Base-by-base conservation (phyloP, 495 filamentous ascomycete species). In the Aspergillus bertholletiae region DNA sequence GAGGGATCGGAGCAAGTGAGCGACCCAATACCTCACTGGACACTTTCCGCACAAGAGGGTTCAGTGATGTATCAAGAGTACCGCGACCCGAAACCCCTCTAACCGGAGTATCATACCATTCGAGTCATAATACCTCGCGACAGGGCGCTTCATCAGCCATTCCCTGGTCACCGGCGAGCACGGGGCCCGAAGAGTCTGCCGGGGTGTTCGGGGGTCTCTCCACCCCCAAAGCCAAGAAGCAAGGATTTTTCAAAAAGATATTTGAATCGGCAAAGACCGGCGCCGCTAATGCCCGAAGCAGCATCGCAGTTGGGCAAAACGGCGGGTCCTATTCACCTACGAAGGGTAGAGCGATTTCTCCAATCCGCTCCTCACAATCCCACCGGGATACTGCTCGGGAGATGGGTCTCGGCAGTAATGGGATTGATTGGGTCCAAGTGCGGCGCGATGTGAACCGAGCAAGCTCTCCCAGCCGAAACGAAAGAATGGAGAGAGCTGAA, bases 231-330 rank as follows among this genome's bases (percentile, higher is more conserved):
- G 77, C 85, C 5, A 96, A 93, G 69, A 97, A 94, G 72, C 85
- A 84, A 37, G 93, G 93, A 20, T 96, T 99, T 65, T 90, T 99
- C 71, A 96, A 94, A 72, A 95, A 95, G 61, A 92, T 99, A 48
- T 81, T 97, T 32, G 93, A 97, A 52, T 88, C 90, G 9, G 94
- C 93, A 11, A 96, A 95, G 72, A 96, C 95, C 0, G 89, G 88
- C 13, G 92, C 96, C 9, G 94, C 94, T 1, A 93, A 85, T 62
- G 89, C 89, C 23, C 83, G 94, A 59, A 92, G 88, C 51, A 94
- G 87, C 56, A 92, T 96, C 49, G 86, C 85, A 21, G 78, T 82
- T 22, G 79, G 83, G 4, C 83, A 86, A 35, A 67, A 75, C 17
- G 77, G 72, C 20, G 66, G 80, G 17, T 66, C 77, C 20, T 70